Evolutionary conservation across 2,329 filamentous ascomycete species (phyloP).

Genomic region (Phialemonium atrogriseum): DNA sequence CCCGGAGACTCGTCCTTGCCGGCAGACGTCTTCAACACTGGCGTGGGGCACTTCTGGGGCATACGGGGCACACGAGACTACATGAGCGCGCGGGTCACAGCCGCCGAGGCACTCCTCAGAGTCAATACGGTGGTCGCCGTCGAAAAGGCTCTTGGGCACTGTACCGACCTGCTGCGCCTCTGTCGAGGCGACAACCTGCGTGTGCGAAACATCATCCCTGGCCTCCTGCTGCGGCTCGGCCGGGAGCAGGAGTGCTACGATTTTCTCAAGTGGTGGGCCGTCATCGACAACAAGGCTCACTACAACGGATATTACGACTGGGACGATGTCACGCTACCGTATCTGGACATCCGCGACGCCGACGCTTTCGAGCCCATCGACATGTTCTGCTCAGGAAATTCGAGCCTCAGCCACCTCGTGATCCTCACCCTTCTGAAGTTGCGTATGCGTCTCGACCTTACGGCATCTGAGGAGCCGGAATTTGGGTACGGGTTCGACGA

Average conservation of each 20-base stretch:
- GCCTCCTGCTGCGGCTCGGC: slow-evolving; percentile 33
- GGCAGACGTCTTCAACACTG: slow-evolving; percentile 17
- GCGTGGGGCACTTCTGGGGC: slow-evolving; percentile 25
- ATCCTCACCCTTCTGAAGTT: slow-evolving; percentile 14
- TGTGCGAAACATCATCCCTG: slow-evolving; percentile 29
- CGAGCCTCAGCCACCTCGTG: slow-evolving; percentile 10
- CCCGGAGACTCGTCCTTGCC: slow-evolving; percentile 2
- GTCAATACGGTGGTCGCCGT: slow-evolving; percentile 23
- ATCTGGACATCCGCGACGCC: slow-evolving; percentile 26
- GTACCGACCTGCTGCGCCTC: slow-evolving; percentile 34
- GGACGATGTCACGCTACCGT: slow-evolving; percentile 20
- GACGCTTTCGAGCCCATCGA: slow-evolving; percentile 29
- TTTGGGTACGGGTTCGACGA: neutral
- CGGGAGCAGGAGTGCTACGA: slow-evolving; percentile 43
- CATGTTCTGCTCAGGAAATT: slow-evolving; percentile 1
- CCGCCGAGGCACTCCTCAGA: slow-evolving; percentile 18
- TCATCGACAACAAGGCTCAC: slow-evolving; percentile 11
- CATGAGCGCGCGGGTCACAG: slow-evolving; percentile 23
- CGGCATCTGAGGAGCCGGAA: neutral
- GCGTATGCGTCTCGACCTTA: slow-evolving; percentile 10
- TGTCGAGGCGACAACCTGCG: slow-evolving; percentile 36
- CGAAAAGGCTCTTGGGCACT: slow-evolving; percentile 26
- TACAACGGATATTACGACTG: no score
- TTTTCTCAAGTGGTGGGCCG: slow-evolving; percentile 35
- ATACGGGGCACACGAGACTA: slow-evolving; percentile 23